phyloP scores from a whole-genome alignment of 2,329 filamentous ascomycete species.

The Dothideomycetes sp. region DNA sequence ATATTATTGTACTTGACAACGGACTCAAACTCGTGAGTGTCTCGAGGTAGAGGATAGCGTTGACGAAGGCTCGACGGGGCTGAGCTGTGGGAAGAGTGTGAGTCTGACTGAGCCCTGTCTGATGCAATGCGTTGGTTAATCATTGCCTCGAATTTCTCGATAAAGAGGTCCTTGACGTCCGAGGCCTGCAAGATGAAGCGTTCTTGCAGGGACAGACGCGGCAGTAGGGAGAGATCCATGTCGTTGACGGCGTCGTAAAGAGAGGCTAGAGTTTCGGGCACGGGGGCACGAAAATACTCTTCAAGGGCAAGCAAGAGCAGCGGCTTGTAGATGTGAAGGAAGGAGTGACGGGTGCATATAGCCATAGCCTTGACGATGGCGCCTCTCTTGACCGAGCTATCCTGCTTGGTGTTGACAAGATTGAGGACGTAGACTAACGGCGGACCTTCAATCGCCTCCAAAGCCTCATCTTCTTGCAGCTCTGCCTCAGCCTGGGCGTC shows the following conservation, averaged over 20 bases:
- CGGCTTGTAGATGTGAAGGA: slow-evolving; percentile 98
- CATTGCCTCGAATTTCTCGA: slow-evolving; percentile 96
- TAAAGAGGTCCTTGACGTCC: slow-evolving; percentile 90
- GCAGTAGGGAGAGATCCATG: slow-evolving; percentile 94
- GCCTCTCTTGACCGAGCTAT: slow-evolving; percentile 83
- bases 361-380: slow-evolving; percentile 97
- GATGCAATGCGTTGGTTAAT: slow-evolving; percentile 69
- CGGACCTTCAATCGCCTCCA: slow-evolving; percentile 60
- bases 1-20: slow-evolving; percentile 94
- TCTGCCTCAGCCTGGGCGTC: slow-evolving; percentile 38
- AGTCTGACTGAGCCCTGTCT: slow-evolving; percentile 31
- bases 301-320: slow-evolving; percentile 82
- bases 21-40: slow-evolving; percentile 96
- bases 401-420: slow-evolving; percentile 94
- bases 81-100: slow-evolving; percentile 23
- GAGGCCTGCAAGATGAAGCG: slow-evolving; percentile 76
- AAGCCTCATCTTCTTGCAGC: slow-evolving; percentile 37
- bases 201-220: slow-evolving; percentile 72
- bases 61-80: slow-evolving; percentile 45
- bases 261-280: slow-evolving; percentile 74
- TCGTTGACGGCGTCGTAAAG: slow-evolving; percentile 88
- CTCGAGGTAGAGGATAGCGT: slow-evolving; percentile 68
- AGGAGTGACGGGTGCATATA: slow-evolving; percentile 94
- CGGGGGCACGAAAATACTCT: slow-evolving; percentile 90
- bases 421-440: slow-evolving; percentile 96